Evolutionary conservation across 2,329 filamentous ascomycete genomes (phyloP).

Genomic region (Diaporthe sp.): DNA sequence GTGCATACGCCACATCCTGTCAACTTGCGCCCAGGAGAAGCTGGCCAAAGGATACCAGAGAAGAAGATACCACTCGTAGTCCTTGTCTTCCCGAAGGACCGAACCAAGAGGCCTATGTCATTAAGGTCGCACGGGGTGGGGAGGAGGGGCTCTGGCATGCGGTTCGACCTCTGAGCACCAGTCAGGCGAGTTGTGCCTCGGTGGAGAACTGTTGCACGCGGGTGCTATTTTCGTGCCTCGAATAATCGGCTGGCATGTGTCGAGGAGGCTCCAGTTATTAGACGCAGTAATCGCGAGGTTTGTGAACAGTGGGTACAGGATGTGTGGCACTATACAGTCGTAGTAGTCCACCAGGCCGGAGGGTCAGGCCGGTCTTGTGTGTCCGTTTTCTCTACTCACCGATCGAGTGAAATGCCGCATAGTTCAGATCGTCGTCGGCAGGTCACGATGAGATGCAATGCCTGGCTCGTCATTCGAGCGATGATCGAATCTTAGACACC

Average conservation of each 20-base stretch:
- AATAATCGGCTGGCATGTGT: slow-evolving; percentile 30
- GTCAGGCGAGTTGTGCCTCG: slow-evolving; percentile 1
- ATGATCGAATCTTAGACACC: slow-evolving; percentile 34
- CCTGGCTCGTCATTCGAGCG: slow-evolving; percentile 38
- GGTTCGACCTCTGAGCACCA: slow-evolving; percentile 7
- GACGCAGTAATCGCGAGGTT: slow-evolving; percentile 35
- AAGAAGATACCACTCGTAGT: too few species aligned
- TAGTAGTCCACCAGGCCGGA: slow-evolving; percentile 1
- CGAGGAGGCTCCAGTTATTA: slow-evolving; percentile 32
- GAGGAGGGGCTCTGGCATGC: slow-evolving; percentile 14
- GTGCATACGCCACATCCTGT: slow-evolving; percentile 19
- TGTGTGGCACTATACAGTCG: slow-evolving; percentile 6
- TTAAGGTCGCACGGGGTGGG: slow-evolving; percentile 16
- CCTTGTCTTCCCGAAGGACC: not conserved
- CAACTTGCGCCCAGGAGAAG: not conserved
- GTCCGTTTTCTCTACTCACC: slow-evolving; percentile 4
- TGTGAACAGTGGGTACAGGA: slow-evolving; percentile 26
- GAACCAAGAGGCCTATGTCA: not conserved
- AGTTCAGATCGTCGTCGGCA: slow-evolving; percentile 34
- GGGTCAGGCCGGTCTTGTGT: slow-evolving; percentile 2
- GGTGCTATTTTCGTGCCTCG: slow-evolving; percentile 37
- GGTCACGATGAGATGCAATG: slow-evolving; percentile 30
- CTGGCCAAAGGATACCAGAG: not conserved
- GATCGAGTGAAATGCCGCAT: slow-evolving; percentile 3
- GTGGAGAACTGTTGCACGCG: slow-evolving; percentile 21